Evolutionary conservation across 2,329 filamentous ascomycete genomes (phyloP).

Genomic region (Triangularia verruculosa): DNA sequence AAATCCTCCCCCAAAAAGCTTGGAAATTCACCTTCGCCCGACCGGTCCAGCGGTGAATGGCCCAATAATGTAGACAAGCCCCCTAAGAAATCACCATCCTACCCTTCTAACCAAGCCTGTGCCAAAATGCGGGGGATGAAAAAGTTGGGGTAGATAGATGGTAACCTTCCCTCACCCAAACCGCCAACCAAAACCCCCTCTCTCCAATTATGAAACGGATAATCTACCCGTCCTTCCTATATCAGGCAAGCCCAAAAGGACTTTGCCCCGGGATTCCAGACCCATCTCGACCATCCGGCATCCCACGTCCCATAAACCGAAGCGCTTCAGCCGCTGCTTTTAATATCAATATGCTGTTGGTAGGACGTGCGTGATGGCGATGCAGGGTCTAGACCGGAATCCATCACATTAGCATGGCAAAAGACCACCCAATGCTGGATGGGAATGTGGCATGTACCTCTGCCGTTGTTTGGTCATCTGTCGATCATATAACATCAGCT

Average conservation of each 20-base stretch:
- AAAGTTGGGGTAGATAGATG: too few species aligned
- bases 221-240: background rate
- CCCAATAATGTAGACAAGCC: background rate
- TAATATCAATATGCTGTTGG: background rate
- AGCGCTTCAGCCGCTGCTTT: background rate
- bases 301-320: background rate
- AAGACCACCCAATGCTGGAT: background rate
- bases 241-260: background rate
- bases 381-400: background rate
- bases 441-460: background rate
- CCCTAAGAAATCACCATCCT: background rate
- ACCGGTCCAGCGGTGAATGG: background rate
- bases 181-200: background rate
- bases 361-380: background rate
- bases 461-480: background rate
- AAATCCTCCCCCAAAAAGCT: too few species aligned
- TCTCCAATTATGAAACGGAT: background rate
- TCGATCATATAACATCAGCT: background rate
- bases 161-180: background rate
- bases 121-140: too few species aligned
- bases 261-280: background rate
- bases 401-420: background rate
- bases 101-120: background rate
- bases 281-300: background rate
- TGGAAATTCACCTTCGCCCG: background rate